phyloP scores from a whole-genome alignment of 208 protist genomes.

The Wallacemonas sp. region DNA sequence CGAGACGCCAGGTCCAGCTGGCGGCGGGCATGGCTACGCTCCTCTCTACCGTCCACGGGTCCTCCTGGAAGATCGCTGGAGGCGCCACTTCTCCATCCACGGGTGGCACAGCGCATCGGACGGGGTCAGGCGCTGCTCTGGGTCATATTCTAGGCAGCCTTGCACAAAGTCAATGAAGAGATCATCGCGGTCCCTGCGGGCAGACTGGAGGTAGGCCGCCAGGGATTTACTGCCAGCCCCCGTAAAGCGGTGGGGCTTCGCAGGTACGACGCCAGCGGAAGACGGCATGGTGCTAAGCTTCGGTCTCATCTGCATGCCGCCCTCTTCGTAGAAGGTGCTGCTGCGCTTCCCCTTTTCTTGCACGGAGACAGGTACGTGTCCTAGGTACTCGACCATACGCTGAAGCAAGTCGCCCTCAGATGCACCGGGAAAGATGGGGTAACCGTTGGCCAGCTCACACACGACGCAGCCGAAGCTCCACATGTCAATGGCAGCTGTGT shows the following conservation, averaged over 20 bases:
- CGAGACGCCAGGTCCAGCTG: too few species aligned
- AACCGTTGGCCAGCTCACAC: constrained; percentile 91
- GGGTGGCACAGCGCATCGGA: constrained; percentile 65
- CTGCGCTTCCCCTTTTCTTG: constrained; percentile 43
- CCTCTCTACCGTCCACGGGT: not conserved
- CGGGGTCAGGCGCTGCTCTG: constrained; percentile 64
- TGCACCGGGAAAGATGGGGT: constrained; percentile 90
- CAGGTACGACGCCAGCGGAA: not conserved
- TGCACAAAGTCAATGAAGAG: constrained; percentile 56
- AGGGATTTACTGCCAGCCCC: constrained; percentile 27
- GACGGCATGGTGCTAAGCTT: constrained; percentile 19
- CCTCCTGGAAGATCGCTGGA: not conserved
- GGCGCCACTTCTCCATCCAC: constrained; percentile 48
- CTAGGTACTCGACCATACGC: constrained; percentile 83
- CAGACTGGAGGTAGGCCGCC: constrained; percentile 38
- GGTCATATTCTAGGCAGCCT: constrained; percentile 55
- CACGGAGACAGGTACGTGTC: constrained; percentile 61
- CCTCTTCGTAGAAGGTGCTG: constrained; percentile 50
- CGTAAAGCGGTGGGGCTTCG: constrained; percentile 22
- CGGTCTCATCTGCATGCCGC: constrained; percentile 14
- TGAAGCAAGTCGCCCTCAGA: constrained; percentile 78
- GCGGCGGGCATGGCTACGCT: too few species aligned
- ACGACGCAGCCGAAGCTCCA: constrained; percentile 94
- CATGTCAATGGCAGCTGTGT: constrained; percentile 89
- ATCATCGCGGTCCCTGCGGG: constrained; percentile 18